These are phyloP conservation scores for Cyclostephanos tholiformis DNA, from an alignment of 108 stramenopile genomes.

Conservation along the genomic window DNA sequence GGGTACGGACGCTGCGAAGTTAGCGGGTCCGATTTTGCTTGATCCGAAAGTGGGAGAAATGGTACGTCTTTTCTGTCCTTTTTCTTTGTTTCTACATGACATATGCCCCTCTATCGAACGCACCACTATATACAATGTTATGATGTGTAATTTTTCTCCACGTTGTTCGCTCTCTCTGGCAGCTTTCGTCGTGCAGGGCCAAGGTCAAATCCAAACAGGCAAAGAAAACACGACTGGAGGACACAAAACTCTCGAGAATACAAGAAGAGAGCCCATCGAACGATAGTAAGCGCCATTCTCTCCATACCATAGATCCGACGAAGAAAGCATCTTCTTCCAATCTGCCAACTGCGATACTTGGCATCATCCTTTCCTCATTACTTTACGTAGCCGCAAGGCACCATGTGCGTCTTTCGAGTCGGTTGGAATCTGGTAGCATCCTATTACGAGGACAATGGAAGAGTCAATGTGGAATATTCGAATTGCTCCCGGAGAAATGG, in stretches of 20 bases:
- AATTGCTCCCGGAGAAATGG: conserved; percentile 27
- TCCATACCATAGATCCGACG: background rate
- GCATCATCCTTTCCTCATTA: conserved; percentile 9
- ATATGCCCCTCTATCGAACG: background rate
- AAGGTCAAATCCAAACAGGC: conserved; percentile 17
- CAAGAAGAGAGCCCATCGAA: conserved; percentile 11
- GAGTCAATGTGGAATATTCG: conserved; percentile 39
- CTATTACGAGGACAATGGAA: conserved; percentile 40
- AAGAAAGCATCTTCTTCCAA: conserved; percentile 15
- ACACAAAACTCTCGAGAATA: conserved; percentile 13
- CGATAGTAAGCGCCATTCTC: background rate
- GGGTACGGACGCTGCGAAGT: conserved; percentile 48
- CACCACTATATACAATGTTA: background rate
- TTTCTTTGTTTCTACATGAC: background rate
- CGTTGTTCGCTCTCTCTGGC: background rate
- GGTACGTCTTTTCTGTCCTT: conserved; percentile 49
- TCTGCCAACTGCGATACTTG: conserved; percentile 10
- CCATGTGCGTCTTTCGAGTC: conserved; percentile 24
- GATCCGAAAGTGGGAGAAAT: conserved; percentile 73
- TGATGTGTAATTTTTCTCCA: background rate
- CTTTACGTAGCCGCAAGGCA: conserved; percentile 16
- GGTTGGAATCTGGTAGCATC: conserved; percentile 18
- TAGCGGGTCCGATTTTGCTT: conserved; percentile 74
- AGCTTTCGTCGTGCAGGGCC: conserved; percentile 28
- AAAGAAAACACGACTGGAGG: background rate